A percentile compares a stretch with the other conserved stretches of the same genome.
phyloP scores from a whole-genome alignment of 805 yeast genomes.

The Sungouiella thailandica region DNA sequence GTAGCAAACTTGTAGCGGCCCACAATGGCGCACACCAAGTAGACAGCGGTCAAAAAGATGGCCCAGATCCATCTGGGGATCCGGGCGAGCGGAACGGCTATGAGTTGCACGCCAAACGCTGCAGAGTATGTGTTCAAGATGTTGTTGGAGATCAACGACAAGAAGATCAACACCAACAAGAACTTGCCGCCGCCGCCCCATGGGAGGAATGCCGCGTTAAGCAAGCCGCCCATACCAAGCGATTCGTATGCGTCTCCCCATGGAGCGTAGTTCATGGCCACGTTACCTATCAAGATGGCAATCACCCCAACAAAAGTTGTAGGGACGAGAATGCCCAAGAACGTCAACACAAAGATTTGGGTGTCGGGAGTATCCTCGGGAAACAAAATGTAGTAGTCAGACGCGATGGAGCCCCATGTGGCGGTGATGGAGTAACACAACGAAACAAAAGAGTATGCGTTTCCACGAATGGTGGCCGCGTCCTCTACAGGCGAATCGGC shows the following conservation, averaged over 20 bases:
- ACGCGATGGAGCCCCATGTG: constrained; percentile 85
- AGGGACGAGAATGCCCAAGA: constrained; percentile 63
- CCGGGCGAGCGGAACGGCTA: constrained; percentile 47
- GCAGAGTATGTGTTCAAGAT: constrained; percentile 78
- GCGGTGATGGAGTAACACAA: constrained; percentile 73
- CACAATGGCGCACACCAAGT: constrained; percentile 65
- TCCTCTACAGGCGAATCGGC: constrained; percentile 14
- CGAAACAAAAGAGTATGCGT: constrained; percentile 67
- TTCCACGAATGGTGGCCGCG: constrained; percentile 49
- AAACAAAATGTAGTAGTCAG: constrained; percentile 77
- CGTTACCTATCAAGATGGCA: constrained; percentile 67
- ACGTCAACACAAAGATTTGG: constrained; percentile 56
- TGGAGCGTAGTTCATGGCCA: constrained; percentile 51
- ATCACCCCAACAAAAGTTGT: constrained; percentile 70
- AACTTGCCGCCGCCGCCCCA: constrained; percentile 84
- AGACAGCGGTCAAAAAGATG: constrained; percentile 54
- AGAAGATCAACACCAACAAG: constrained; percentile 59
- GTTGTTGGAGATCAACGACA: constrained; percentile 78
- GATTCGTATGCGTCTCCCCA: constrained; percentile 55
- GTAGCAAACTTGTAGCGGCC: constrained; percentile 70
- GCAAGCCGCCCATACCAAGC: constrained; percentile 72
- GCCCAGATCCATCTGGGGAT: constrained; percentile 81
- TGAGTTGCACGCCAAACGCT: constrained; percentile 70
- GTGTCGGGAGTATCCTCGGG: constrained; percentile 64
- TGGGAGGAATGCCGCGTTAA: constrained; percentile 55